Evolutionary conservation across 208 protist genomes (phyloP).

Genomic region (Lotmaria passim): DNA sequence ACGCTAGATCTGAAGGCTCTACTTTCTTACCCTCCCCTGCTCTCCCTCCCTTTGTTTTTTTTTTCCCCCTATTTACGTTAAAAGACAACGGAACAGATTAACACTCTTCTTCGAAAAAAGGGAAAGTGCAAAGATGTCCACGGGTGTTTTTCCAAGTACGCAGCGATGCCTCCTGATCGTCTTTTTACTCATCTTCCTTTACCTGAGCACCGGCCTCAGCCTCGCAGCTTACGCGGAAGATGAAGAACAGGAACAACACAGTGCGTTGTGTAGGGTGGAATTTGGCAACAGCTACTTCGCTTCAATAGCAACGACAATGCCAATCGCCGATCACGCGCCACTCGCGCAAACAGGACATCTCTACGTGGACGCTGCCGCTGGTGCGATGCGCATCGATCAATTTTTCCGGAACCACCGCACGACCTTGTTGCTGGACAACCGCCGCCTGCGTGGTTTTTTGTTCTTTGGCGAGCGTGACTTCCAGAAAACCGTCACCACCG

Average conservation of each 20-base stretch:
- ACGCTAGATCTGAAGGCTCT: no score
- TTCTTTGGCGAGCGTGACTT: slow-evolving; percentile 24
- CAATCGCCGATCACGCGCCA: slow-evolving; percentile 10
- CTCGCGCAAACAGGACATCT: slow-evolving; percentile 42
- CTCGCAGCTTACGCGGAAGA: not conserved
- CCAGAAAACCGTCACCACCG: not conserved
- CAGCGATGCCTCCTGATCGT: not conserved
- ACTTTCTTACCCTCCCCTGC: not conserved
- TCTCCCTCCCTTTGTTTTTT: slow-evolving; percentile 4
- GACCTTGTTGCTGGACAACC: slow-evolving; percentile 38
- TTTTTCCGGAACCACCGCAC: slow-evolving; percentile 29
- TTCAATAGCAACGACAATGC: slow-evolving; percentile 40
- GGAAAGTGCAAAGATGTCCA: no score
- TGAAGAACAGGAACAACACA: not conserved
- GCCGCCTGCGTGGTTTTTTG: slow-evolving; percentile 23
- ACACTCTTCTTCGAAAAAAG: not conserved
- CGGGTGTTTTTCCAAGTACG: no score
- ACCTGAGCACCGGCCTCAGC: not conserved
- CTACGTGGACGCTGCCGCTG: slow-evolving; percentile 33
- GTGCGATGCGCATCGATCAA: slow-evolving; percentile 38
- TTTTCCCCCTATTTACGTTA: not conserved
- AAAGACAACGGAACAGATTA: not conserved
- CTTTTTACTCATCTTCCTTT: not conserved
- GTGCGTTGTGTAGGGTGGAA: slow-evolving; percentile 19
- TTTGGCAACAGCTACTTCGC: slow-evolving; percentile 45